Evolutionary conservation across 768 basidiomycete genomes (phyloP).

Genomic region (Suillus placidus): DNA sequence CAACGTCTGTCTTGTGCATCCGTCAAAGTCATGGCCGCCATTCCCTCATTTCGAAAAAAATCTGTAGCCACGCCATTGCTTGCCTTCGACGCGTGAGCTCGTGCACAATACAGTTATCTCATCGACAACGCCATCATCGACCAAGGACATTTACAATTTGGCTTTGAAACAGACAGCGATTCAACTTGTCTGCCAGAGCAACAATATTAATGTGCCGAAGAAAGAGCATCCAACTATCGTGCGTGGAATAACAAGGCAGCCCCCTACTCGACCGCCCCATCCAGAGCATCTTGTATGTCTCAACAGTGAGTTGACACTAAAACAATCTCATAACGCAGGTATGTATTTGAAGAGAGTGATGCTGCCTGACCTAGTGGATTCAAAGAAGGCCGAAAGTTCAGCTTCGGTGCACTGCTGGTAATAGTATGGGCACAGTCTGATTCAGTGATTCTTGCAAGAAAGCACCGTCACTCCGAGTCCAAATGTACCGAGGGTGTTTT

Average conservation of each 20-base stretch:
- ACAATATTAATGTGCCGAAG: conserved; percentile 17
- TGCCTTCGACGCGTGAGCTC: conserved; percentile 11
- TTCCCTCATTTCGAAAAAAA: conserved; percentile 3
- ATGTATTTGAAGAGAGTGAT: conserved; percentile 58
- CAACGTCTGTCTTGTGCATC: too few species aligned
- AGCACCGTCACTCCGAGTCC: too few species aligned
- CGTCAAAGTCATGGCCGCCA: background rate
- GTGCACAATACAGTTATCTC: conserved; percentile 25
- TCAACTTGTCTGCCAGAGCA: background rate
- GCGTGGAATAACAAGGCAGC: background rate
- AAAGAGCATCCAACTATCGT: background rate
- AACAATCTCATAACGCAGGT: conserved; percentile 38
- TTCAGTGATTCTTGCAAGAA: too few species aligned
- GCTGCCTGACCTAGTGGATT: conserved; percentile 48
- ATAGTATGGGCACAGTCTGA: too few species aligned
- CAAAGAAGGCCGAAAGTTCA: conserved; percentile 45
- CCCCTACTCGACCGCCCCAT: conserved; percentile 37
- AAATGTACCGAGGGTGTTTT: too few species aligned
- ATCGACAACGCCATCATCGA: conserved; percentile 26
- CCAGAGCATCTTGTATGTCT: conserved; percentile 56
- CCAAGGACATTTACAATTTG: conserved; percentile 31
- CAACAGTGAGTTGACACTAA: conserved; percentile 42
- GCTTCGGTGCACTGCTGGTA: conserved; percentile 19
- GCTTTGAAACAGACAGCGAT: conserved; percentile 19
- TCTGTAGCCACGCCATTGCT: conserved; percentile 1